phyloP scores from a whole-genome alignment of 2,329 filamentous ascomycete genomes.

The Phaeophleospora eucalypticola region DNA sequence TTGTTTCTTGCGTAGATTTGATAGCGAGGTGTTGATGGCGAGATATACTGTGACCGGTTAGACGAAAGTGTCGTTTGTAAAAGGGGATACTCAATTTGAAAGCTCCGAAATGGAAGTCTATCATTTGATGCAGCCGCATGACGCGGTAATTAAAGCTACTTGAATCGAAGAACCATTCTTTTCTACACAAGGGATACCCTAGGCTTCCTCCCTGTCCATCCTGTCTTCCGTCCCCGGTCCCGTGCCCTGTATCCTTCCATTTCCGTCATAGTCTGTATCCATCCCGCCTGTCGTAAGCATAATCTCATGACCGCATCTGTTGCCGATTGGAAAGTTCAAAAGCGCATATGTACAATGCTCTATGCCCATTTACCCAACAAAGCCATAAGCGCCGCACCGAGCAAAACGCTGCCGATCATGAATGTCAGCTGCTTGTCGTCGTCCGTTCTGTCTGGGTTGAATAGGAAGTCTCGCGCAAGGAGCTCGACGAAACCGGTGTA shows the following conservation, averaged over 20 bases:
- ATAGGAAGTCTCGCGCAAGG: constrained; percentile 51
- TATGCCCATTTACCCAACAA: constrained; percentile 80
- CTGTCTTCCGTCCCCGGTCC: too few relatives aligned
- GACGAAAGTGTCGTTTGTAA: background rate
- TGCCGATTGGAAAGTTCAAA: background rate
- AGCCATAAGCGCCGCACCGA: constrained; percentile 71
- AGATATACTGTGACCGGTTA: background rate
- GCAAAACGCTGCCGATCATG: constrained; percentile 84
- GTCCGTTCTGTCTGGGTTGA: constrained; percentile 78
- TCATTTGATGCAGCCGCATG: too few relatives aligned
- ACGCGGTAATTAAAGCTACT: background rate
- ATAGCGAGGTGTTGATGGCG: background rate
- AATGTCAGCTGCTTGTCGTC: constrained; percentile 84
- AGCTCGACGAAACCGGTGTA: constrained; percentile 48
- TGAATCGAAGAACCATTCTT: background rate
- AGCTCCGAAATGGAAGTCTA: too few relatives aligned
- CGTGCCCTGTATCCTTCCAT: too few relatives aligned
- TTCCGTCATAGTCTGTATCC: background rate
- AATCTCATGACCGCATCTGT: background rate
- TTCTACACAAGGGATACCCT: background rate
- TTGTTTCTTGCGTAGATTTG: background rate
- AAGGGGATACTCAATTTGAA: background rate
- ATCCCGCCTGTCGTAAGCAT: background rate
- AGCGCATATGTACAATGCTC: constrained; percentile 14
- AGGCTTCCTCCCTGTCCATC: too few relatives aligned